phyloP scores from a whole-genome alignment of 2,329 filamentous ascomycete species.

The Claviceps maximensis region DNA sequence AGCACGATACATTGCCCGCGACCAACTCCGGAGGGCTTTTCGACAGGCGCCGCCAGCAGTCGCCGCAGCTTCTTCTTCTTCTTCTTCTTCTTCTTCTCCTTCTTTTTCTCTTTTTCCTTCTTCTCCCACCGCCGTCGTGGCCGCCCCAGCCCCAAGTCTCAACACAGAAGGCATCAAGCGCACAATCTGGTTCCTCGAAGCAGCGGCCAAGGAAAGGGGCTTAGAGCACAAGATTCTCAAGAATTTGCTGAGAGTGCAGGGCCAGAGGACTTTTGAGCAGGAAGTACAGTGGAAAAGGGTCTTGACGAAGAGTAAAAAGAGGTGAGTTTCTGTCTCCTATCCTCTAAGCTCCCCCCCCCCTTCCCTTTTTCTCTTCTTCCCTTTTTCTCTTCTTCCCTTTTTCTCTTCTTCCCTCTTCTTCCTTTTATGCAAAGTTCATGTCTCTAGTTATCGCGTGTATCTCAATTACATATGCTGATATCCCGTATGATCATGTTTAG shows the following conservation, averaged over 20 bases:
- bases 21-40: constrained; percentile 48
- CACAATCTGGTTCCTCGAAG: constrained; percentile 57
- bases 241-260: constrained; percentile 40
- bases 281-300: constrained; percentile 10
- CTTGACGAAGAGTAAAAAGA: constrained; percentile 11
- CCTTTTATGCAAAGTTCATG: no score
- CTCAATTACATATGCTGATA: no score
- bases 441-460: no score
- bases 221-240: constrained; percentile 61
- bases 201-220: constrained; percentile 48
- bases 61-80: no score
- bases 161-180: constrained; percentile 42
- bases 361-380: not conserved
- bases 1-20: constrained; percentile 47
- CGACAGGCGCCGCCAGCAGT: constrained; percentile 14
- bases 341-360: not conserved
- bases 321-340: constrained; percentile 11
- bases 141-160: constrained; percentile 12
- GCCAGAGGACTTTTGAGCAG: constrained; percentile 6
- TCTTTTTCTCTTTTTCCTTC: no score
- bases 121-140: constrained; percentile 10
- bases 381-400: not conserved
- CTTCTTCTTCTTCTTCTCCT: no score
- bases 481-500: not conserved
- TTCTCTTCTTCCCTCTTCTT: no score